Evolutionary conservation across 495 filamentous ascomycete genomes (phyloP).

Genomic region (Aspergillus conjunctus): DNA sequence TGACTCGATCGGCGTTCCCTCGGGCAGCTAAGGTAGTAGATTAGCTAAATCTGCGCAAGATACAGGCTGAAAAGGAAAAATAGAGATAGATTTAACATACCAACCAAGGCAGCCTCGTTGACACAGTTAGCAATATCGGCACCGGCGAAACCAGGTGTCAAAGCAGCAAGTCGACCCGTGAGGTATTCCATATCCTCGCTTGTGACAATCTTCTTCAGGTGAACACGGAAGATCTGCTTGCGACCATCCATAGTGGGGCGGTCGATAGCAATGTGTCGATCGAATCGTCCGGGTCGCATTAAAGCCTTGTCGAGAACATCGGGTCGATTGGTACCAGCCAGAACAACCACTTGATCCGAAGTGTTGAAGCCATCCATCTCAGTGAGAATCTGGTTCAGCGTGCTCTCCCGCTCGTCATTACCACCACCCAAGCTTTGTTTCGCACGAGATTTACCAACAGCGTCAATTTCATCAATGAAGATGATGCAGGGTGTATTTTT

Average conservation of each 20-base stretch:
- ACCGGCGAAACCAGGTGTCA: conserved; percentile 95
- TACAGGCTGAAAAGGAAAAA: neutral
- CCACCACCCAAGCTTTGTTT: conserved; percentile 79
- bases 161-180: conserved; percentile 80
- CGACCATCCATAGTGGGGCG: conserved; percentile 94
- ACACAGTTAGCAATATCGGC: conserved; percentile 98
- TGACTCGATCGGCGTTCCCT: conserved; percentile 70
- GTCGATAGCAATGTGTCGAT: conserved; percentile 93
- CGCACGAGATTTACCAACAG: conserved; percentile 86
- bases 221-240: conserved; percentile 93
- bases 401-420: conserved; percentile 95
- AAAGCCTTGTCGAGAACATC: conserved; percentile 94
- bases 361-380: conserved; percentile 99
- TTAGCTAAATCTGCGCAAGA: conserved; percentile 21
- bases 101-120: conserved; percentile 95
- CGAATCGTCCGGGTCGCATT: conserved; percentile 95
- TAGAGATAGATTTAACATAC: conserved; percentile 55
- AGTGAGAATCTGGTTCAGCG: conserved; percentile 95
- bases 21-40: conserved; percentile 70
- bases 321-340: conserved; percentile 93
- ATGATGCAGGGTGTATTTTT: conserved; percentile 98
- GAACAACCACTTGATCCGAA: conserved; percentile 93
- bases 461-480: conserved; percentile 99
- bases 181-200: conserved; percentile 84
- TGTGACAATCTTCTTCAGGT: conserved; percentile 90